Evolutionary conservation across 164 flowering plant genomes (phyloP).

Genomic region (Malania oleifera): DNA sequence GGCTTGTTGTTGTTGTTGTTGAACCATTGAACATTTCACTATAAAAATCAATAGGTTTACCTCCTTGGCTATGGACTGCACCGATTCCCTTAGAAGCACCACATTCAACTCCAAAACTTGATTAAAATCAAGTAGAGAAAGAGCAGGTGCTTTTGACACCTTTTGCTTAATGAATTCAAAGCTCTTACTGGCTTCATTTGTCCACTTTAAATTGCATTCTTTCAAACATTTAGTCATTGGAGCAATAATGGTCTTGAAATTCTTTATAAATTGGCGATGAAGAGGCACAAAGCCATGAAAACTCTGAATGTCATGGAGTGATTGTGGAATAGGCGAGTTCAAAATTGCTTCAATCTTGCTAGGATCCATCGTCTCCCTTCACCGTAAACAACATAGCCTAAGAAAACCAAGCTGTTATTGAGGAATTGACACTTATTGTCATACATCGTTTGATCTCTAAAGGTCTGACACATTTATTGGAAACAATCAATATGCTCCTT

Average conservation of each 20-base stretch:
- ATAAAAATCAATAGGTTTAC: neutral
- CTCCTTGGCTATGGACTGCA: neutral
- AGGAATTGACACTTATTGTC: neutral
- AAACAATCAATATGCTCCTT: too few species aligned
- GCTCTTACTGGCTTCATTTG: too few species aligned
- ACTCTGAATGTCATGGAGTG: neutral
- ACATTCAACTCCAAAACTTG: constrained; percentile 8
- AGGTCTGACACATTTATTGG: neutral
- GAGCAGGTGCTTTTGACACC: neutral
- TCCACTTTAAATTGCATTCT: too few species aligned
- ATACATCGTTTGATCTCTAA: neutral
- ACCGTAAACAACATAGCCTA: neutral
- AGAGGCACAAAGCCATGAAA: neutral
- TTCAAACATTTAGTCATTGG: neutral
- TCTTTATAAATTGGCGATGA: neutral
- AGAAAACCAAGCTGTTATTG: neutral
- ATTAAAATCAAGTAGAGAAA: constrained; percentile 6
- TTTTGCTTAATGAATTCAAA: too few species aligned
- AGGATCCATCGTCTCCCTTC: too few species aligned
- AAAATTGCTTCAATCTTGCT: neutral
- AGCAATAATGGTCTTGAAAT: constrained; percentile 1
- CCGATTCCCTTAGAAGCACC: constrained; percentile 7
- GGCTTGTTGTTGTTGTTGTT: too few species aligned
- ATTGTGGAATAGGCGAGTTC: neutral
- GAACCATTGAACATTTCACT: too few species aligned